Conservation (phyloP, 805 yeast species). For the Candida schatavii region DNA sequence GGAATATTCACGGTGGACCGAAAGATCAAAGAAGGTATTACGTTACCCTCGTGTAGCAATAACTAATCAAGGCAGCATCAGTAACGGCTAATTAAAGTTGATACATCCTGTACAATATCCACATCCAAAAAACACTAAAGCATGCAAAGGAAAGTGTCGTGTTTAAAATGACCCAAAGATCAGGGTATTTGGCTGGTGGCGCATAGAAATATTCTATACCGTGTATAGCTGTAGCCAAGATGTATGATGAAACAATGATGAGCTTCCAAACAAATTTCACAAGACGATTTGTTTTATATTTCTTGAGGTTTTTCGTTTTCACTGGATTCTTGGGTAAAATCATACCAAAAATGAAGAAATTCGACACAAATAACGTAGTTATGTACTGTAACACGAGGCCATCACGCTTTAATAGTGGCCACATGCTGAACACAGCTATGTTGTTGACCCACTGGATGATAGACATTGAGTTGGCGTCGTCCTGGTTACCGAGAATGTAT, state of each 20-base stretch:
- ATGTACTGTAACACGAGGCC: conserved; percentile 69
- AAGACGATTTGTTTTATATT: conserved; percentile 17
- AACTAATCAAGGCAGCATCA: neutral
- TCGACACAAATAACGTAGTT: conserved; percentile 54
- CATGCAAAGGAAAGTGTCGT: conserved; percentile 72
- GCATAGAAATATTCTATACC: conserved; percentile 45
- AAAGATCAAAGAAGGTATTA: conserved; percentile 40
- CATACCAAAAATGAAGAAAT: conserved; percentile 29
- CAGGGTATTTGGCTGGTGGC: conserved; percentile 71
- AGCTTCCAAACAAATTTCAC: conserved; percentile 19
- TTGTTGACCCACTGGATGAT: conserved; percentile 86
- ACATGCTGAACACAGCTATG: conserved; percentile 78
- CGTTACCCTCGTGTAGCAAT: conserved; percentile 36
- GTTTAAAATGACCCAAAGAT: conserved; percentile 80
- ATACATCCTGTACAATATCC: conserved; percentile 59
- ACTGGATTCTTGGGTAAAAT: conserved; percentile 6
- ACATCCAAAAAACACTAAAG: conserved; percentile 74
- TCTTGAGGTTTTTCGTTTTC: neutral
- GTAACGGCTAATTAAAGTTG: too few species aligned
- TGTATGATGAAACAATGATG: conserved; percentile 26
- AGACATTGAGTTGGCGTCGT: conserved; percentile 57
- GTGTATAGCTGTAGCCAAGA: conserved; percentile 51
- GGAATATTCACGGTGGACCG: conserved; percentile 56
- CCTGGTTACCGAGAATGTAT: conserved; percentile 39
- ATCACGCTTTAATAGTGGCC: conserved; percentile 82